These are phyloP conservation scores for Quillaja saponaria DNA, from an alignment of 306 rosid species.

Conservation along the genomic window DNA sequence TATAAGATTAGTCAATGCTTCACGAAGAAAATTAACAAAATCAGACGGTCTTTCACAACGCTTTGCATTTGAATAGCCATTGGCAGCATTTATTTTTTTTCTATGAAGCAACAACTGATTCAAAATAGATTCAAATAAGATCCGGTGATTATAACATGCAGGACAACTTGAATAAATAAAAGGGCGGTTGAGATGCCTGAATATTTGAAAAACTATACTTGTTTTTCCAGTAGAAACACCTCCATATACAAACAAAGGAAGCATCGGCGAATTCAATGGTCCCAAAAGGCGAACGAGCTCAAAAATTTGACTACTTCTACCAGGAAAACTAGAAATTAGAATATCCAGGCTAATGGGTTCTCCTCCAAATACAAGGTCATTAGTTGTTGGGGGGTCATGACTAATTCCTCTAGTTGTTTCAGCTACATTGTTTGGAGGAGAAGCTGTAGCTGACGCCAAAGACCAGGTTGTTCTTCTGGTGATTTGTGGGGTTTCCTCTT, in stretches of 20 bases:
- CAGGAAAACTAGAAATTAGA: constrained; percentile 61
- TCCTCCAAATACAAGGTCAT: constrained; percentile 76
- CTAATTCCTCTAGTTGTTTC: constrained; percentile 40
- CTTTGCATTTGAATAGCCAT: constrained; percentile 64
- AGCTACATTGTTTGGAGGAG: constrained; percentile 36
- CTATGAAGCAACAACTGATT: constrained; percentile 74
- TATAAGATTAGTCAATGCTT: constrained; percentile 62
- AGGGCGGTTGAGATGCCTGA: constrained; percentile 76
- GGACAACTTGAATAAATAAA: constrained; percentile 81
- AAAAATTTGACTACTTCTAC: constrained; percentile 61
- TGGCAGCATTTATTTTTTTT: constrained; percentile 61
- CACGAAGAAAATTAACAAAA: constrained; percentile 70
- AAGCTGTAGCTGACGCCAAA: constrained; percentile 29
- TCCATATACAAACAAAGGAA: constrained; percentile 83
- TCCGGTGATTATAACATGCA: constrained; percentile 69
- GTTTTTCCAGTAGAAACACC: constrained; percentile 81
- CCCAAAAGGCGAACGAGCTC: constrained; percentile 71
- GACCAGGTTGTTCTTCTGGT: constrained; percentile 70
- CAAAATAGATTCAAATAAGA: constrained; percentile 77
- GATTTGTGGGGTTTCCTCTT: constrained; percentile 50
- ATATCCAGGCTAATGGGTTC: constrained; percentile 60
- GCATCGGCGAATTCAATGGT: constrained; percentile 69
- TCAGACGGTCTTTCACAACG: constrained; percentile 86
- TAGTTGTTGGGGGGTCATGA: constrained; percentile 40
- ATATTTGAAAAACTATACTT: constrained; percentile 61